These are phyloP conservation scores for Phytophthora hibernalis DNA, from an alignment of 352 stramenopile species.

Conservation along the genomic window DNA sequence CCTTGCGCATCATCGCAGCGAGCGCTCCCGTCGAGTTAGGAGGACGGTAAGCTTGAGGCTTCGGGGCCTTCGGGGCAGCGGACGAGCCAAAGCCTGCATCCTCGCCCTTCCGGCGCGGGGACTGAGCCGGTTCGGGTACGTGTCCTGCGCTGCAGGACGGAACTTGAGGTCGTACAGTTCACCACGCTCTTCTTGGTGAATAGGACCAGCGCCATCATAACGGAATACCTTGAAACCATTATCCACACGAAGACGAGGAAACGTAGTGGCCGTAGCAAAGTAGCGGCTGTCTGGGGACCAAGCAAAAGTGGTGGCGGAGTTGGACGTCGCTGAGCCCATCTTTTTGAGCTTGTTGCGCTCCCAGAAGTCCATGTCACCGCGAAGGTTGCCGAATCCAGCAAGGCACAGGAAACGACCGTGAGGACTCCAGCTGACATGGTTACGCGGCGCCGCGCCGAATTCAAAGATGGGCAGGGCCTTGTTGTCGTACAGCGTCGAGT, in stretches of 20 bases:
- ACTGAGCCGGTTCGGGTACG: slow-evolving; percentile 92
- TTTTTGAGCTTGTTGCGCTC: slow-evolving; percentile 97
- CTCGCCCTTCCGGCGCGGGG: slow-evolving; percentile 73
- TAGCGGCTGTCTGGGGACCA: slow-evolving; percentile 96
- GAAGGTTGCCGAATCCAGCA: slow-evolving; percentile 97
- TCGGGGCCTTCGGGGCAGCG: slow-evolving; percentile 54
- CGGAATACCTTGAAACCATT: slow-evolving; percentile 97
- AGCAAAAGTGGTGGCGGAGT: slow-evolving; percentile 77
- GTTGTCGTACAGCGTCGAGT: slow-evolving; percentile 96
- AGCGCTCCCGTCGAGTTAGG: slow-evolving; percentile 91
- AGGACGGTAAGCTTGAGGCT: slow-evolving; percentile 86
- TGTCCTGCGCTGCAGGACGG: slow-evolving; percentile 69
- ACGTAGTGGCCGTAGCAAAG: slow-evolving; percentile 96
- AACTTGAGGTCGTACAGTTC: slow-evolving; percentile 92
- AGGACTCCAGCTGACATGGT: slow-evolving; percentile 95
- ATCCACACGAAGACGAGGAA: slow-evolving; percentile 98
- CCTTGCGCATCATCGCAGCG: slow-evolving; percentile 94
- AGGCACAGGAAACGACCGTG: slow-evolving; percentile 97
- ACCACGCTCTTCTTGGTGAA: slow-evolving; percentile 83
- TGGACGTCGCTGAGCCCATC: slow-evolving; percentile 87
- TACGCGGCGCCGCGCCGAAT: slow-evolving; percentile 95
- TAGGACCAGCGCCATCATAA: slow-evolving; percentile 94
- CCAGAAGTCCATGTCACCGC: slow-evolving; percentile 97
- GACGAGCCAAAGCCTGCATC: slow-evolving; percentile 49
- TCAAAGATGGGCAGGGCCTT: slow-evolving; percentile 96